Evolutionary conservation across 164 flowering plant genomes (phyloP).

Genomic region (Tetracentron sinense): DNA sequence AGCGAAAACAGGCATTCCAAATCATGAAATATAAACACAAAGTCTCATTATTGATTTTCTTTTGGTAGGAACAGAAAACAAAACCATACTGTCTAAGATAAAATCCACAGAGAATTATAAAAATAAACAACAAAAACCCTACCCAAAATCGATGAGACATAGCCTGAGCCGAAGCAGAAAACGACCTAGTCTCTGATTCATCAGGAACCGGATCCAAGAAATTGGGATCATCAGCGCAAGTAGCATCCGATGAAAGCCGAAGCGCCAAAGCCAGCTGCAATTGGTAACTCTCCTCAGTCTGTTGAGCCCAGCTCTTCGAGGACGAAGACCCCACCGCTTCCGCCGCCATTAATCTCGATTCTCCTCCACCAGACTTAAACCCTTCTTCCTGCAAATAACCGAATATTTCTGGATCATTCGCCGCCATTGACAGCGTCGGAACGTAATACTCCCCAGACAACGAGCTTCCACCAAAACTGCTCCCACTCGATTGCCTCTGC

Average conservation of each 20-base stretch:
- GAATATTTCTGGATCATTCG: constrained; percentile 35
- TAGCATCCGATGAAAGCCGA: constrained; percentile 78
- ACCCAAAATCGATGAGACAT: constrained; percentile 97
- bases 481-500: constrained; percentile 83
- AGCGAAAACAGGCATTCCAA: too few species aligned
- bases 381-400: constrained; percentile 33
- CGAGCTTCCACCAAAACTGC: constrained; percentile 74
- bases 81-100: too few species aligned
- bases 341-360: constrained; percentile 27
- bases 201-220: constrained; percentile 75
- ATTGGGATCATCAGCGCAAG: constrained; percentile 91
- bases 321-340: constrained; percentile 36
- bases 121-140: constrained; percentile 11
- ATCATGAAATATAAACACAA: too few species aligned
- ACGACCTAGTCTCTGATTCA: constrained; percentile 39
- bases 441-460: constrained; percentile 54
- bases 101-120: background rate
- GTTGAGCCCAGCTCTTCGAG: constrained; percentile 96
- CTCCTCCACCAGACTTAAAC: constrained; percentile 25
- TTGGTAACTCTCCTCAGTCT: constrained; percentile 96
- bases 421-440: constrained; percentile 38
- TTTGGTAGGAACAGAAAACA: too few species aligned
- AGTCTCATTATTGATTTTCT: too few species aligned
- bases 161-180: constrained; percentile 42
- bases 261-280: constrained; percentile 88